phyloP scores from a whole-genome alignment of 2,329 filamentous ascomycete genomes.

The Pseudonectria buxi region DNA sequence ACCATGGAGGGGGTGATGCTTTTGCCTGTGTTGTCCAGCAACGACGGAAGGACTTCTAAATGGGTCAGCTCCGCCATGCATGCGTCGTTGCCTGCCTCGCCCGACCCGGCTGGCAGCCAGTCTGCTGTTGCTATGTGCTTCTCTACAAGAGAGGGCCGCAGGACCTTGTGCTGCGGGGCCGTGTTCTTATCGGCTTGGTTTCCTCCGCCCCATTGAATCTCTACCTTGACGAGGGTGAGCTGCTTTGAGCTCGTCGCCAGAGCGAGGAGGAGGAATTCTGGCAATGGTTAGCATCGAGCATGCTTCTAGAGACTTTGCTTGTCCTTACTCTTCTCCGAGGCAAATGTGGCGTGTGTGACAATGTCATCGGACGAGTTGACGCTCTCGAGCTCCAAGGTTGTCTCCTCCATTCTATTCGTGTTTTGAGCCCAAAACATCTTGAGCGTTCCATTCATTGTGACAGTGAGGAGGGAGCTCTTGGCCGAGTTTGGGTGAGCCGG shows the following conservation, averaged over 20 bases:
- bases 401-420: constrained; percentile 65
- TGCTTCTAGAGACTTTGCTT: neutral
- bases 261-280: constrained; percentile 53
- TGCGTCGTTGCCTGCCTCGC: constrained; percentile 37
- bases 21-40: constrained; percentile 53
- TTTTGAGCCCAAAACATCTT: constrained; percentile 73
- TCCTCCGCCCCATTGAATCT: constrained; percentile 61
- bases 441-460: constrained; percentile 68
- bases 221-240: constrained; percentile 66
- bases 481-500: constrained; percentile 65
- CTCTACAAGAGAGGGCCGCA: constrained; percentile 49
- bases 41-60: constrained; percentile 64
- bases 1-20: constrained; percentile 54
- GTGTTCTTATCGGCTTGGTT: constrained; percentile 48
- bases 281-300: constrained; percentile 19
- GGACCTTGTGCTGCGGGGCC: constrained; percentile 35
- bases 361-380: constrained; percentile 65
- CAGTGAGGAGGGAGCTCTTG: constrained; percentile 68
- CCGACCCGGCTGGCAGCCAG: constrained; percentile 45
- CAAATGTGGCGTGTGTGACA: constrained; percentile 72
- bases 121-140: constrained; percentile 51
- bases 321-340: constrained; percentile 63
- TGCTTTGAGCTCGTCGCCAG: constrained; percentile 65
- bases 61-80: constrained; percentile 62
- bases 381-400: constrained; percentile 66